Percentiles rank a stretch among this genome's conserved stretches.
These are phyloP conservation scores for Xylariomycetidae sp. DNA, from an alignment of 2,329 filamentous ascomycete species.

Conservation along the genomic window DNA sequence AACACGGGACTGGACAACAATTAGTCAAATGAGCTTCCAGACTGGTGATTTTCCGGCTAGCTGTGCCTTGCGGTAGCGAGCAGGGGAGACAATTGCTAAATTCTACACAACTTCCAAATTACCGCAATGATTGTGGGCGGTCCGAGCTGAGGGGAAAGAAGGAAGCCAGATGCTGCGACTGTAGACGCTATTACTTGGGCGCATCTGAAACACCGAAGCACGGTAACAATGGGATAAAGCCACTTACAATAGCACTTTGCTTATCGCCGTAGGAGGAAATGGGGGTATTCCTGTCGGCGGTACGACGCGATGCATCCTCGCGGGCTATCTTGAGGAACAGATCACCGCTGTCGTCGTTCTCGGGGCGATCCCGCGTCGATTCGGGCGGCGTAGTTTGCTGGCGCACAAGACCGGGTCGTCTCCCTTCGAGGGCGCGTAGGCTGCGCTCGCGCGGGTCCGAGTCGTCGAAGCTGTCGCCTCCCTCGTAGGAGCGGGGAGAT, in stretches of 20 bases:
- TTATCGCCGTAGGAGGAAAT: slow-evolving; percentile 27
- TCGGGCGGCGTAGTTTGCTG: slow-evolving; percentile 35
- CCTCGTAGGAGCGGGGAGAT: slow-evolving; percentile 37
- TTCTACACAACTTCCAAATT: no score
- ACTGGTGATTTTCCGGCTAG: neutral
- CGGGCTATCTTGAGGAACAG: slow-evolving; percentile 54
- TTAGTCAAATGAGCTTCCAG: slow-evolving; percentile 9
- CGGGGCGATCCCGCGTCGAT: slow-evolving; percentile 30
- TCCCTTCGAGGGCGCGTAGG: slow-evolving; percentile 45
- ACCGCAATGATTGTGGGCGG: no score
- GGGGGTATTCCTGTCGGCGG: slow-evolving; percentile 29
- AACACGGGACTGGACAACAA: slow-evolving; percentile 38
- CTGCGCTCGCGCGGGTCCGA: slow-evolving; percentile 42
- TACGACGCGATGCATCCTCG: slow-evolving; percentile 40
- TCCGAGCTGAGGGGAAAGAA: no score
- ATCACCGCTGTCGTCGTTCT: slow-evolving; percentile 50
- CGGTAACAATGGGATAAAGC: slow-evolving; percentile 7
- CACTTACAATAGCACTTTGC: slow-evolving; percentile 42
- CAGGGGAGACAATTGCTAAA: no score
- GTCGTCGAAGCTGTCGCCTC: slow-evolving; percentile 36
- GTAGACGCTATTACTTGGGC: slow-evolving; percentile 2
- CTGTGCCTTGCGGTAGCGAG: no score
- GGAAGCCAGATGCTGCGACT: no score
- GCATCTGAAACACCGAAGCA: slow-evolving; percentile 6
- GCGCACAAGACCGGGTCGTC: slow-evolving; percentile 31